Percentiles rank a stretch among this genome's conserved stretches.
phyloP scores from a whole-genome alignment of 169 alveolate genomes.

The Eimeria sp. region DNA sequence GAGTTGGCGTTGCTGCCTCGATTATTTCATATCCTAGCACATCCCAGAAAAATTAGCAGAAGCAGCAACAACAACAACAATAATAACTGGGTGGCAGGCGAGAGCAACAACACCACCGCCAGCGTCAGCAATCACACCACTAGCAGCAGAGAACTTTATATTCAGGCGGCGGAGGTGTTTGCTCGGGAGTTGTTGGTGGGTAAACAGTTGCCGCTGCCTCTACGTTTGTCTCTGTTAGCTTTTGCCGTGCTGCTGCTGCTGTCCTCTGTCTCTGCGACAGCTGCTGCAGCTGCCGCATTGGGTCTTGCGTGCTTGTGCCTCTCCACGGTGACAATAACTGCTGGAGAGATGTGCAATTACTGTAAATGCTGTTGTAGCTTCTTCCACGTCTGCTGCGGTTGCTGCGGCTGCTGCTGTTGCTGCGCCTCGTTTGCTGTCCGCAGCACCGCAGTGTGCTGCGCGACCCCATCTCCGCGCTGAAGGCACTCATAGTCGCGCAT shows the following conservation, averaged over 20 bases:
- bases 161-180: constrained; percentile 29
- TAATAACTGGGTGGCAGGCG: not conserved
- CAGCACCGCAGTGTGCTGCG: constrained; percentile 47
- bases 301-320: not conserved
- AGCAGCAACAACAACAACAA: constrained; percentile 17
- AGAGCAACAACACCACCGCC: constrained; percentile 27
- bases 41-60: not conserved
- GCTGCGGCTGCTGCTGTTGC: constrained; percentile 17
- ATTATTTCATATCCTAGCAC: not conserved
- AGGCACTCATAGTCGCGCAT: constrained; percentile 54
- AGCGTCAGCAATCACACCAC: not conserved
- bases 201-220: not conserved
- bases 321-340: not conserved
- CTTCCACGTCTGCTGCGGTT: not conserved
- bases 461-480: constrained; percentile 31
- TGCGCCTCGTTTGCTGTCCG: not conserved
- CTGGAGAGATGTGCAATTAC: not conserved
- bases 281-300: not conserved
- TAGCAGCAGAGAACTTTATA: constrained; percentile 18
- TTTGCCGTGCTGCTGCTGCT: not conserved
- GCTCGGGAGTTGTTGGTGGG: constrained; percentile 49
- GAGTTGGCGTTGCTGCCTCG: constrained; percentile 51
- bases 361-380: not conserved
- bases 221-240: not conserved
- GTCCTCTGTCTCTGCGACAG: not conserved